Evolutionary conservation across 139 green algal species (phyloP).

Genomic region (Ettlia oleoabundans): DNA sequence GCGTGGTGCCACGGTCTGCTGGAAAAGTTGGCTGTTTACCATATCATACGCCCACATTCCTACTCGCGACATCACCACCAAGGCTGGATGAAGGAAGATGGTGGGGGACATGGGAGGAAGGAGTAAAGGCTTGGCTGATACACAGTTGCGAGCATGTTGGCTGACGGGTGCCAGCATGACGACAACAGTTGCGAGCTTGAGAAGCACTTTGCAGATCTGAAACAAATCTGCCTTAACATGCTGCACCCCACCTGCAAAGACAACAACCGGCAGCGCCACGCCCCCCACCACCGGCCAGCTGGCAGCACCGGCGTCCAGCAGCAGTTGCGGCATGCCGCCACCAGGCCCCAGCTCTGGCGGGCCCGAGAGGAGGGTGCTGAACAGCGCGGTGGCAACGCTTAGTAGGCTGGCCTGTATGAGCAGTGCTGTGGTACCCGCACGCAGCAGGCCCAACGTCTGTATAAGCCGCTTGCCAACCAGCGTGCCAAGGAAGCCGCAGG

Average conservation of each 20-base stretch:
- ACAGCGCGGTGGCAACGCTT: not conserved
- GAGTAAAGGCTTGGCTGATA: not conserved
- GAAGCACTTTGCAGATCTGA: too few relatives aligned
- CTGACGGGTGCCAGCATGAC: too few relatives aligned
- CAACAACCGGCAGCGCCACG: conserved; percentile 39
- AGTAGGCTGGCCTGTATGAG: conserved; percentile 33
- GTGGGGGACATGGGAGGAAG: not conserved
- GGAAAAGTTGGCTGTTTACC: conserved; percentile 58
- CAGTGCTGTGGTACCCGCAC: conserved; percentile 40
- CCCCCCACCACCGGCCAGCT: conserved; percentile 14
- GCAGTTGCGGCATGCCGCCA: conserved; percentile 17
- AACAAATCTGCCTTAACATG: not conserved
- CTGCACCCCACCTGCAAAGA: conserved; percentile 47
- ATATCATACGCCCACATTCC: conserved; percentile 65
- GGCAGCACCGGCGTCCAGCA: not conserved
- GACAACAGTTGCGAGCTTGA: too few relatives aligned
- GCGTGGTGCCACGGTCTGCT: conserved; percentile 47
- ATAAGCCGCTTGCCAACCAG: conserved; percentile 46
- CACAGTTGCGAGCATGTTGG: too few relatives aligned
- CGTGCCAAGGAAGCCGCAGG: conserved; percentile 56
- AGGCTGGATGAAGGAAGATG: not conserved
- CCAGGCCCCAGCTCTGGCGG: conserved; percentile 19
- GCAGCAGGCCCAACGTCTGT: conserved; percentile 43
- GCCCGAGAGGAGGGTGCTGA: not conserved
- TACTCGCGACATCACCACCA: conserved; percentile 54